These are phyloP conservation scores for Lachnellula willkommii DNA, from an alignment of 2,329 filamentous ascomycete species.

Conservation along the genomic window DNA sequence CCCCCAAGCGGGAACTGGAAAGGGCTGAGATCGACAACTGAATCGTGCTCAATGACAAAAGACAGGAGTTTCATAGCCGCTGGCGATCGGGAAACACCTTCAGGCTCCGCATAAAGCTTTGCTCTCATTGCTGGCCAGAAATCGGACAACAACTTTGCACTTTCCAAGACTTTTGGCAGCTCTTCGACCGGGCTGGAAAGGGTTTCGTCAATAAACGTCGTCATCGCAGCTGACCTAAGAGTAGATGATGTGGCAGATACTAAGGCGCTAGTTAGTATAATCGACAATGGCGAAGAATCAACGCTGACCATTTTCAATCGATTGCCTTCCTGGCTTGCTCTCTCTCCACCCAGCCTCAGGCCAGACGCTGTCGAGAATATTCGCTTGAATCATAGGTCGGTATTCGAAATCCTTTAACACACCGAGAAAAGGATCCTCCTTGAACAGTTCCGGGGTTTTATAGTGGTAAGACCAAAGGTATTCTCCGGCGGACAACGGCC, in stretches of 20 bases:
- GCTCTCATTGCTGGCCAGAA: not conserved
- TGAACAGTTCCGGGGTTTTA: no score
- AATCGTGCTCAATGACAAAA: not conserved
- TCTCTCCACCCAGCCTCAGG: not conserved
- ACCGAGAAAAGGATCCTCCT: not conserved
- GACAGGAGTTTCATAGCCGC: not conserved
- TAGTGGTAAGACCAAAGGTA: not conserved
- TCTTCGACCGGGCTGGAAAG: not conserved
- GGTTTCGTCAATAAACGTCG: not conserved
- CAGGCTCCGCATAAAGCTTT: slow-evolving; percentile 3
- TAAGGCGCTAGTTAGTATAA: no score
- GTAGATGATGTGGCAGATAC: not conserved
- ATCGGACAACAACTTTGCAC: not conserved
- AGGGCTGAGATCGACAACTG: not conserved
- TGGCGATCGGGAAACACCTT: not conserved
- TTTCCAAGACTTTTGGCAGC: slow-evolving; percentile 1
- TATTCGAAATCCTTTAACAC: not conserved
- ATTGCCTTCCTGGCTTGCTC: not conserved
- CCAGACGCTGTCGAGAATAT: not conserved
- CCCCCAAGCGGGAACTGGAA: not conserved
- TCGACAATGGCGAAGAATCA: no score
- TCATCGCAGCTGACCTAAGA: not conserved
- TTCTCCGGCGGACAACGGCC: not conserved
- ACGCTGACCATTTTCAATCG: not conserved
- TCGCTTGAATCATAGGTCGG: not conserved